Evolutionary conservation across 768 basidiomycete species (phyloP).

Genomic region (Neoboletus subvelutipes): DNA sequence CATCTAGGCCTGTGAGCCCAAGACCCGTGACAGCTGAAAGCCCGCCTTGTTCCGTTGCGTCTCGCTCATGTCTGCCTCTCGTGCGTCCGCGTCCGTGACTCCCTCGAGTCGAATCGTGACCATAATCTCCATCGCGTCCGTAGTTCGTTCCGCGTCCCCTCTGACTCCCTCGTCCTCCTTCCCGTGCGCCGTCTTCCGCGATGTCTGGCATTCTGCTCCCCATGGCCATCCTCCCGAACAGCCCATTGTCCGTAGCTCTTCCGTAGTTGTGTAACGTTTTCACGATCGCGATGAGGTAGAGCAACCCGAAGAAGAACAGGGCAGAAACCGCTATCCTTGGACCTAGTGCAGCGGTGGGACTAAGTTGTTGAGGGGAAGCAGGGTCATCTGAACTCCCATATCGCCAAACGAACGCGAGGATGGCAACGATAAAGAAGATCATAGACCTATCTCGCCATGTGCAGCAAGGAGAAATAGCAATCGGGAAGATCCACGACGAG

Average conservation of each 20-base stretch:
- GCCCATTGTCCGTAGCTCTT: not conserved
- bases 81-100: constrained; percentile 16
- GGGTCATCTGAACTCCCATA: constrained; percentile 49
- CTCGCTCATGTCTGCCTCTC: constrained; percentile 1
- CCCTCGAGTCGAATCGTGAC: not conserved
- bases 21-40: constrained; percentile 31
- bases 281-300: constrained; percentile 63
- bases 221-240: not conserved
- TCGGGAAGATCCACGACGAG: not conserved
- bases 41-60: constrained; percentile 9
- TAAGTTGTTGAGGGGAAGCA: constrained; percentile 35
- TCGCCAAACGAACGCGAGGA: constrained; percentile 68
- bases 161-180: constrained; percentile 1
- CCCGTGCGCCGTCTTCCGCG: not conserved
- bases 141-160: not conserved
- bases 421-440: constrained; percentile 59
- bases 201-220: not conserved
- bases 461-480: not conserved
- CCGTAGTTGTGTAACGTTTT: constrained; percentile 63
- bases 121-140: not conserved
- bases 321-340: constrained; percentile 56
- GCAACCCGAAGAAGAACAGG: constrained; percentile 54
- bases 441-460: constrained; percentile 49
- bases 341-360: constrained; percentile 41
- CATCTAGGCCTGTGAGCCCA: constrained; percentile 27